Evolutionary conservation across 2,329 filamentous ascomycete species (phyloP).

Genomic region (Cercospora beticola): DNA sequence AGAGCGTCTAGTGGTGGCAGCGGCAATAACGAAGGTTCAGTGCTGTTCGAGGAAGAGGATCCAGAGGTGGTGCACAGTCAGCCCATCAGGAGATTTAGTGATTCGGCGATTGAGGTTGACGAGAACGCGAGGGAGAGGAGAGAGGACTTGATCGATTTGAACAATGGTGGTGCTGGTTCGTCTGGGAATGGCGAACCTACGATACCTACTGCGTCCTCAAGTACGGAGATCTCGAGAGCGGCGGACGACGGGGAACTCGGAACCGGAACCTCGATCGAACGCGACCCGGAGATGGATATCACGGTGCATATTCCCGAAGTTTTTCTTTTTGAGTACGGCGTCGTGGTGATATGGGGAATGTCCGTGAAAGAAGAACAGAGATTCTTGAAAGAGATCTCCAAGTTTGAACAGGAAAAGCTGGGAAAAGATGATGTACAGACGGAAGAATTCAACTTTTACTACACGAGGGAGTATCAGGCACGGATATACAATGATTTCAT

Average conservation of each 20-base stretch:
- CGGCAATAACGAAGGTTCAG: constrained; percentile 1
- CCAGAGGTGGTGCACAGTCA: constrained; percentile 34
- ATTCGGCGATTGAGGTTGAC: constrained; percentile 69
- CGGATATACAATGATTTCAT: constrained; percentile 99
- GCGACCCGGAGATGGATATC: constrained; percentile 74
- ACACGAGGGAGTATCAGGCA: constrained; percentile 95
- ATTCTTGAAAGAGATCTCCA: constrained; percentile 89
- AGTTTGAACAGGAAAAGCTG: constrained; percentile 90
- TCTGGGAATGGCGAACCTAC: constrained; percentile 14
- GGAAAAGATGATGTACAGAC: constrained; percentile 86
- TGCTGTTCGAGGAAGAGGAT: constrained; percentile 25
- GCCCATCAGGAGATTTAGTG: constrained; percentile 65
- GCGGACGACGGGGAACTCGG: constrained; percentile 16
- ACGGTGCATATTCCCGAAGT: constrained; percentile 89
- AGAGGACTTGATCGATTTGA: constrained; percentile 40
- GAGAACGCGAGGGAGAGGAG: constrained; percentile 44
- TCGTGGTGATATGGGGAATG: constrained; percentile 99
- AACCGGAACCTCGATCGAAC: constrained; percentile 16
- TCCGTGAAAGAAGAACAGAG: constrained; percentile 81
- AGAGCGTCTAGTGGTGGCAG: constrained; percentile 18
- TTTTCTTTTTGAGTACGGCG: constrained; percentile 96
- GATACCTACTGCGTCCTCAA: constrained; percentile 22
- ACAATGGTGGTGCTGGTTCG: constrained; percentile 15
- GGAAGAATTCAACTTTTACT: constrained; percentile 99
- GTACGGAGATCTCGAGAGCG: constrained; percentile 15